Conservation (phyloP, 768 basidiomycete genomes). For the Pleurotus eryngii region DNA sequence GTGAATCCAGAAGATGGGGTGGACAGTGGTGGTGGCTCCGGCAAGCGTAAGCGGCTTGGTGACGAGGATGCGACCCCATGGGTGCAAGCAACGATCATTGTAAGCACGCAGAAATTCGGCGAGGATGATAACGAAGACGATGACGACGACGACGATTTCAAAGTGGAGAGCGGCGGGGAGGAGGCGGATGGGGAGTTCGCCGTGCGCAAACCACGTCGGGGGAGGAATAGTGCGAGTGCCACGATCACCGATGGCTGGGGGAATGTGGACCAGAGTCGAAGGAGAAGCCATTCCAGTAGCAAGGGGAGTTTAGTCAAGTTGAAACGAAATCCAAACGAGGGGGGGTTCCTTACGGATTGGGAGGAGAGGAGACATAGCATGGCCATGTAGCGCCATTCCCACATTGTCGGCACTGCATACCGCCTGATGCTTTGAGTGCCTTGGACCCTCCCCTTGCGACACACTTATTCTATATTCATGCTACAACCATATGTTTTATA, state of each 20-base stretch:
- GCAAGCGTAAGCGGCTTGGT: too few relatives aligned
- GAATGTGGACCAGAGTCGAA: constrained; percentile 49
- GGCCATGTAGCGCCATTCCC: constrained; percentile 22
- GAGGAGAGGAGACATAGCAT: constrained; percentile 67
- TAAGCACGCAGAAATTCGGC: constrained; percentile 19
- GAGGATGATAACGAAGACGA: constrained; percentile 38
- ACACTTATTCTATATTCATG: too few relatives aligned
- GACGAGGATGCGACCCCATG: constrained; percentile 30
- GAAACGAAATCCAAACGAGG: constrained; percentile 14
- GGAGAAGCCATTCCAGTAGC: constrained; percentile 4
- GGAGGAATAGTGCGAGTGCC: not conserved
- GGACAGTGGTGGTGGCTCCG: not conserved
- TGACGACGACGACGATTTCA: constrained; percentile 42
- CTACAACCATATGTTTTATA: too few relatives aligned
- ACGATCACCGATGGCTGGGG: constrained; percentile 36
- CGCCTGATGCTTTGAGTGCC: too few relatives aligned
- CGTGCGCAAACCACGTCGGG: constrained; percentile 12
- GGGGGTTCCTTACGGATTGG: constrained; percentile 31
- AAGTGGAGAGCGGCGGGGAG: constrained; percentile 57
- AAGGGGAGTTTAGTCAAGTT: constrained; percentile 35
- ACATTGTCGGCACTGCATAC: too few relatives aligned
- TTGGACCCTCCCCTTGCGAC: too few relatives aligned
- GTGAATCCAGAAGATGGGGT: constrained; percentile 9
- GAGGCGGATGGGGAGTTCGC: constrained; percentile 67
- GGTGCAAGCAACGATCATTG: constrained; percentile 27